These are phyloP conservation scores for Colletotrichum scovillei DNA, from an alignment of 2,329 filamentous ascomycete genomes.

Conservation along the genomic window DNA sequence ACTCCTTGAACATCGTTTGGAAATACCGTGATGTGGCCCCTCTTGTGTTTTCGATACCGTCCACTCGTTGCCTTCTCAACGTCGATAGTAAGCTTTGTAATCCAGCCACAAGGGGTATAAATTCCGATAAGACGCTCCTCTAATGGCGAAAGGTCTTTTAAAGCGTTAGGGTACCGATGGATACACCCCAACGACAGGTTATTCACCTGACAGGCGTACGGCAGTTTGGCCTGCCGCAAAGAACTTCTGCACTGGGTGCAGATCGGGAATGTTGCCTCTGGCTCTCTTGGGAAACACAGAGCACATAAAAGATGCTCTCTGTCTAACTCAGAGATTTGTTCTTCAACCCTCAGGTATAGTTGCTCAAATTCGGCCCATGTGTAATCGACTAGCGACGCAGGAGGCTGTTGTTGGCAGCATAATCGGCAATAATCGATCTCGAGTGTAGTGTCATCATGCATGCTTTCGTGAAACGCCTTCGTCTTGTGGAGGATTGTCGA, in stretches of 20 bases:
- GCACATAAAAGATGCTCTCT: not conserved
- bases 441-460: no score
- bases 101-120: not conserved
- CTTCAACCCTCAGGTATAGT: no score
- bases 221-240: not conserved
- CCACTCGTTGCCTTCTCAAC: not conserved
- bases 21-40: not conserved
- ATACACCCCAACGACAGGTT: not conserved
- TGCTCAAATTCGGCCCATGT: no score
- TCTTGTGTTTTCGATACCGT: not conserved
- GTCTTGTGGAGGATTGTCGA: no score
- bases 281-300: not conserved
- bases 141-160: not conserved
- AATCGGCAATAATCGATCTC: no score
- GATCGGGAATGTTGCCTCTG: not conserved
- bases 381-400: no score
- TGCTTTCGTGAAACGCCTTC: no score
- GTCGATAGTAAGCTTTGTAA: not conserved
- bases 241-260: not conserved
- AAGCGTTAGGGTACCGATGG: not conserved
- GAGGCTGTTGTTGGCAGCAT: no score
- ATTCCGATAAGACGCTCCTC: not conserved
- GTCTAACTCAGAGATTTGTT: not conserved
- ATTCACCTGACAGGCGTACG: not conserved
- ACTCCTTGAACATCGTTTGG: not conserved